Percentiles rank a stretch among this genome's conserved stretches.
Conservation (phyloP, 805 yeast species). For the Ogataea dorogensis region DNA sequence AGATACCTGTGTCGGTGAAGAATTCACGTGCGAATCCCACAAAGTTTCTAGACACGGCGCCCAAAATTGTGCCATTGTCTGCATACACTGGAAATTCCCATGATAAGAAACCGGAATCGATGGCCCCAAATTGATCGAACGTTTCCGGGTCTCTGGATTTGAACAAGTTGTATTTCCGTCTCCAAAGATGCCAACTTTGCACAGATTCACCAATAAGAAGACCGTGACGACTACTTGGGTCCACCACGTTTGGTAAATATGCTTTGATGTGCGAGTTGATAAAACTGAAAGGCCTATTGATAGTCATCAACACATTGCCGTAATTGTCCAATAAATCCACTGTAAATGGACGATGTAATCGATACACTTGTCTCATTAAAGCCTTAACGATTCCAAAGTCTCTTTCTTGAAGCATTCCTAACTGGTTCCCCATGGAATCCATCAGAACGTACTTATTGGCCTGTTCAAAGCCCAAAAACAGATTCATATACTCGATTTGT, state of each 20-base stretch:
- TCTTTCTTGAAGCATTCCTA: conserved; percentile 82
- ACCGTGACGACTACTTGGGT: conserved; percentile 41
- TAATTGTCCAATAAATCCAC: conserved; percentile 67
- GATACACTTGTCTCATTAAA: conserved; percentile 77
- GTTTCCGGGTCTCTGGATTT: conserved; percentile 39
- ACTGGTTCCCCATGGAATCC: conserved; percentile 67
- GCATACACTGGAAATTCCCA: conserved; percentile 81
- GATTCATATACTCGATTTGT: conserved; percentile 82
- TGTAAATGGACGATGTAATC: conserved; percentile 82
- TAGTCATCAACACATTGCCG: conserved; percentile 60
- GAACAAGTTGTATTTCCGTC: conserved; percentile 83
- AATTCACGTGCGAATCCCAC: conserved; percentile 91
- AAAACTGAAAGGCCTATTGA: conserved; percentile 80
- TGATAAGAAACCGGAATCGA: conserved; percentile 83
- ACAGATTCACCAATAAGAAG: conserved; percentile 75
- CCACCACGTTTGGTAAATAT: conserved; percentile 51
- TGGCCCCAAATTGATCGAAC: conserved; percentile 77
- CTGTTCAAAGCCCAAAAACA: conserved; percentile 88
- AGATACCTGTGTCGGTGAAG: conserved; percentile 93
- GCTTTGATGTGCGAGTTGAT: conserved; percentile 87
- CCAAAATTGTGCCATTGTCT: conserved; percentile 57
- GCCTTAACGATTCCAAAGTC: conserved; percentile 68
- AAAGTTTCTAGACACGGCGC: conserved; percentile 88
- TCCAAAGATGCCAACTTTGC: conserved; percentile 95
- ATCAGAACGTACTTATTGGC: conserved; percentile 74